phyloP scores from a whole-genome alignment of 345 rosid genomes.

The Populus alba region DNA sequence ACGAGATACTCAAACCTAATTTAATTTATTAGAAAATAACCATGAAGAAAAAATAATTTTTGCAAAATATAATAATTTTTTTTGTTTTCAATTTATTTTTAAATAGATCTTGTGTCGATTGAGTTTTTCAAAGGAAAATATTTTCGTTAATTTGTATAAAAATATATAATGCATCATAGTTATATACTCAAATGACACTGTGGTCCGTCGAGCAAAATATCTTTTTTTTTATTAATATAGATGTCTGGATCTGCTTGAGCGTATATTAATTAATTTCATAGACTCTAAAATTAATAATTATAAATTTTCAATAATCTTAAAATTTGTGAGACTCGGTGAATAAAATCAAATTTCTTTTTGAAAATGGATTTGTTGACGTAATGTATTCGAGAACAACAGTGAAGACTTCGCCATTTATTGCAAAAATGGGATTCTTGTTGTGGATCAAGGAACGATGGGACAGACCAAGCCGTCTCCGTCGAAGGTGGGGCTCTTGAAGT shows the following conservation, averaged over 20 bases:
- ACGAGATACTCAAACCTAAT: too few relatives aligned
- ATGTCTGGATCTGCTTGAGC: accelerated
- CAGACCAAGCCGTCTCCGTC: slow-evolving; percentile 74
- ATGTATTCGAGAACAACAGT: slow-evolving; percentile 74
- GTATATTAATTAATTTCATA: too few relatives aligned
- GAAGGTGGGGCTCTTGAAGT: slow-evolving; percentile 82
- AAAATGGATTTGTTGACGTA: slow-evolving; percentile 81
- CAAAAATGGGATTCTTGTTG: slow-evolving; percentile 71
- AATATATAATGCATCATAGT: not conserved
- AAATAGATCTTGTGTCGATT: too few relatives aligned
- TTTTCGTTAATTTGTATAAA: too few relatives aligned
- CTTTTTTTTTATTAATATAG: slow-evolving; percentile 18
- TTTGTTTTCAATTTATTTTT: too few relatives aligned
- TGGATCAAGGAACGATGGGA: slow-evolving; percentile 55
- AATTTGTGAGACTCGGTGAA: too few relatives aligned
- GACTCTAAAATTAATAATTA: too few relatives aligned
- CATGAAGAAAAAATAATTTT: too few relatives aligned
- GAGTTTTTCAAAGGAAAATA: too few relatives aligned
- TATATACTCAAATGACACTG: slow-evolving; percentile 31
- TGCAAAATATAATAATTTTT: too few relatives aligned
- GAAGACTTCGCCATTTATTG: slow-evolving; percentile 85
- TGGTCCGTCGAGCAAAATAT: slow-evolving; percentile 68
- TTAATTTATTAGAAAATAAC: too few relatives aligned
- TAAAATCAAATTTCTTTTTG: slow-evolving; percentile 34
- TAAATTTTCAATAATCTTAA: too few relatives aligned